Conservation (phyloP, 345 rosid genomes). For the Melaleuca alternifolia region DNA sequence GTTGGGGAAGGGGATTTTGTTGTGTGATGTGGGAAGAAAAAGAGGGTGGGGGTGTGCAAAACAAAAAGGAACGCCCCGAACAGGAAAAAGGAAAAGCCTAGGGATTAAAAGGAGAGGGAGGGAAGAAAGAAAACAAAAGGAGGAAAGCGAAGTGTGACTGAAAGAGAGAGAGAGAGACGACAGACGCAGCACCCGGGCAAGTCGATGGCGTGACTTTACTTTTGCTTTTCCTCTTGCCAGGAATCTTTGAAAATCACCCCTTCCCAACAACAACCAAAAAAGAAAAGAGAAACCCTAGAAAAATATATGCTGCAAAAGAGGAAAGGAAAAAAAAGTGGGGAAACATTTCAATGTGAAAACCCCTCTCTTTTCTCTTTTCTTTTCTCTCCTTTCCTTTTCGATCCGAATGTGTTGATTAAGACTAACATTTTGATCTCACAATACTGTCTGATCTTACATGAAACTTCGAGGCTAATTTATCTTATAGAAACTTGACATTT, state of each 20-base stretch:
- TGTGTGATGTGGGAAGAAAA: constrained; percentile 9
- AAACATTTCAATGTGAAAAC: neutral
- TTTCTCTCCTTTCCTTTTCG: neutral
- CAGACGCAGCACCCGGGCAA: neutral
- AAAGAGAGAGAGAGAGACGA: too few species aligned
- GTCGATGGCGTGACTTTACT: constrained; percentile 39
- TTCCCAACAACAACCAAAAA: neutral
- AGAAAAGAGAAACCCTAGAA: neutral
- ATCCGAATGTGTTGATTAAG: neutral
- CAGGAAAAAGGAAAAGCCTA: constrained; percentile 20
- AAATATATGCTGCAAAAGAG: neutral
- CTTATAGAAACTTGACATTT: neutral
- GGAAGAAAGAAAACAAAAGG: constrained; percentile 2
- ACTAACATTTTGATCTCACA: neutral
- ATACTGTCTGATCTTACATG: neutral
- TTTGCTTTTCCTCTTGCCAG: constrained; percentile 25
- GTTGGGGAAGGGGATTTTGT: neutral
- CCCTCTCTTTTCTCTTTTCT: neutral
- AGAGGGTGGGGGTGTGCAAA: constrained; percentile 1
- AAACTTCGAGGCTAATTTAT: neutral
- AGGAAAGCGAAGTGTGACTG: constrained; percentile 41
- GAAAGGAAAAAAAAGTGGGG: neutral
- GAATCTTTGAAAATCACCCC: constrained; percentile 51
- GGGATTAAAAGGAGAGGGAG: neutral
- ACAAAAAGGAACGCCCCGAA: constrained; percentile 30